Conservation (phyloP, 495 filamentous ascomycete species). For the Rhypophila decipiens region DNA sequence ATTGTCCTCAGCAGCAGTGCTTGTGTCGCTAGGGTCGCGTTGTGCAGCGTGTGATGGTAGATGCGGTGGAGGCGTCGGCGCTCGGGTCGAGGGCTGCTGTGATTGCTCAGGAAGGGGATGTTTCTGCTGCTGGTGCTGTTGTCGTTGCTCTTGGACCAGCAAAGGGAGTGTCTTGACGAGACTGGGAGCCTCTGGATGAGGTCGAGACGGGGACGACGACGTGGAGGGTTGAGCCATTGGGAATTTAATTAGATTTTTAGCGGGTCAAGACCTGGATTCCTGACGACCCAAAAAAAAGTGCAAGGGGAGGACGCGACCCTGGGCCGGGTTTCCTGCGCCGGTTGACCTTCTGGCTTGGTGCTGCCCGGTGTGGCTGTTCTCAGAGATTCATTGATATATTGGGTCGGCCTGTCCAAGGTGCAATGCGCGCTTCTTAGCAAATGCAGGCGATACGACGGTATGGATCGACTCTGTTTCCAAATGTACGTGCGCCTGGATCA, state of each 20-base stretch:
- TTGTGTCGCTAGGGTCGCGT: neutral
- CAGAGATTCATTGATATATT: conserved; percentile 24
- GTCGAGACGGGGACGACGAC: conserved; percentile 23
- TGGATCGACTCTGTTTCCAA: neutral
- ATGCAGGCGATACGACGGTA: conserved; percentile 11
- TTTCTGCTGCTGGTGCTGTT: conserved; percentile 7
- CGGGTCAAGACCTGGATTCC: conserved; percentile 37
- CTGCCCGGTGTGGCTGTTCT: conserved; percentile 25
- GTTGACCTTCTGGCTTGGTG: conserved; percentile 23
- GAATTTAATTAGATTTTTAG: conserved; percentile 40
- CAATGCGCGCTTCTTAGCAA: conserved; percentile 19
- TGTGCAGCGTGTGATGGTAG: conserved; percentile 3
- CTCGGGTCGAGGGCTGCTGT: neutral
- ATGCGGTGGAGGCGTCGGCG: conserved; percentile 1
- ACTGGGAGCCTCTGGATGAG: conserved; percentile 23
- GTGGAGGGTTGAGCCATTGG: conserved; percentile 37
- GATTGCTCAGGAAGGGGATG: neutral
- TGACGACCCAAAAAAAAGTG: conserved; percentile 25
- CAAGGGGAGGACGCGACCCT: conserved; percentile 33
- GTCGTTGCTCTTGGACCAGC: conserved; percentile 6
- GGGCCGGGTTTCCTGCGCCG: conserved; percentile 31
- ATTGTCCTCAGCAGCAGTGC: neutral
- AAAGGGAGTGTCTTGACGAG: conserved; percentile 21
- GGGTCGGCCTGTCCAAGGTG: conserved; percentile 17
- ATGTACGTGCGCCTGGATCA: neutral